These are phyloP conservation scores for Infundibulicybe gibba DNA, from an alignment of 768 basidiomycete species.

Conservation along the genomic window DNA sequence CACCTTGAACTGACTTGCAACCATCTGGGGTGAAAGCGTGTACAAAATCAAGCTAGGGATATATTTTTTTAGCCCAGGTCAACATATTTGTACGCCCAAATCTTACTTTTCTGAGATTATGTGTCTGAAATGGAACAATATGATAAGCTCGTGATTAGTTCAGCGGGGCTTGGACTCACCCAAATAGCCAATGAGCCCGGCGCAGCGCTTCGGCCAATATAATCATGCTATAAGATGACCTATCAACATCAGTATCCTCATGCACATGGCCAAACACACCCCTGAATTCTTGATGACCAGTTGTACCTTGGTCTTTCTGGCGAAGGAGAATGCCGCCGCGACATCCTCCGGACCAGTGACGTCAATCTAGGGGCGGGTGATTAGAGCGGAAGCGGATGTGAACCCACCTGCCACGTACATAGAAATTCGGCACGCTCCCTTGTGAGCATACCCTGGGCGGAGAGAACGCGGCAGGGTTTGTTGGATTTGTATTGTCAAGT, in stretches of 20 bases:
- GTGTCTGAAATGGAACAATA: constrained; percentile 14
- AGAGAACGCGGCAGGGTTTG: background rate
- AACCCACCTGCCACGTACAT: background rate
- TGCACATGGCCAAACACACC: background rate
- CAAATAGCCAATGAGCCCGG: constrained; percentile 35
- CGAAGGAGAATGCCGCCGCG: constrained; percentile 36
- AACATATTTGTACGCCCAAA: too few species aligned
- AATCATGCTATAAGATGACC: constrained; percentile 29
- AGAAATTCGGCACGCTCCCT: background rate
- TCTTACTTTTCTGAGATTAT: constrained; percentile 23
- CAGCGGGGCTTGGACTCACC: constrained; percentile 1
- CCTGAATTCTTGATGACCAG: constrained; percentile 35
- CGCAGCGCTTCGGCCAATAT: constrained; percentile 40
- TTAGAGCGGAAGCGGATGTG: too few species aligned
- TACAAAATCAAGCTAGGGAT: constrained; percentile 17
- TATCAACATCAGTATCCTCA: background rate
- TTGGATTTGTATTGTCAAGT: background rate
- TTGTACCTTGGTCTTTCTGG: constrained; percentile 26
- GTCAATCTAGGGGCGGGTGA: constrained; percentile 17
- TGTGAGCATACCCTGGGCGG: background rate
- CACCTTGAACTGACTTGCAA: constrained; percentile 5
- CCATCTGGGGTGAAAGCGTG: constrained; percentile 28
- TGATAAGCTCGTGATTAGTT: background rate
- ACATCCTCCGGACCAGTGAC: constrained; percentile 32
- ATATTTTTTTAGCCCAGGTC: background rate